Evolutionary conservation across 306 rosid genomes (phyloP).

Genomic region (Medicago ruthenica): DNA sequence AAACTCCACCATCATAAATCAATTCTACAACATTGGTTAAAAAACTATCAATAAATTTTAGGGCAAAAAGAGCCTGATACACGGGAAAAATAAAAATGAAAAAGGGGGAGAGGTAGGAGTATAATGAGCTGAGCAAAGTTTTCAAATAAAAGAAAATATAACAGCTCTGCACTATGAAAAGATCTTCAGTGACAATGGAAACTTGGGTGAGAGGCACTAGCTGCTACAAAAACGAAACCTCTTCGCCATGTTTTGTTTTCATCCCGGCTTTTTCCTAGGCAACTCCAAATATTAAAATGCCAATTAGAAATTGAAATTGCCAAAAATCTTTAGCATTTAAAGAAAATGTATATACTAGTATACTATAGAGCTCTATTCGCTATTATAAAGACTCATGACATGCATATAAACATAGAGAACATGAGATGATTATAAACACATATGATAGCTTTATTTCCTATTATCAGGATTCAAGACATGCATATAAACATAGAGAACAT

Average conservation of each 20-base stretch:
- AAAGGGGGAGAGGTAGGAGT: constrained; percentile 19
- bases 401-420: too few species aligned
- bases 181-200: constrained; percentile 36
- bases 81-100: constrained; percentile 31
- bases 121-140: constrained; percentile 36
- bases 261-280: constrained; percentile 27
- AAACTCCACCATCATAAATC: constrained; percentile 41
- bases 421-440: too few species aligned
- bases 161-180: constrained; percentile 45
- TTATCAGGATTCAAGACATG: constrained; percentile 8
- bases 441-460: background rate
- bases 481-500: constrained; percentile 2
- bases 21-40: constrained; percentile 43
- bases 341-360: background rate
- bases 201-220: constrained; percentile 33
- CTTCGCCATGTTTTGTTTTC: constrained; percentile 17
- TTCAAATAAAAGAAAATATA: constrained; percentile 34
- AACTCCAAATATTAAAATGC: constrained; percentile 42
- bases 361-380: too few species aligned
- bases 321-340: background rate
- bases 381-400: too few species aligned
- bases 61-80: constrained; percentile 24
- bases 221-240: constrained; percentile 40
- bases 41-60: constrained; percentile 29
- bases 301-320: constrained; percentile 39